Evolutionary conservation across 805 yeast species (phyloP).

Genomic region (Starmerella asiatica): DNA sequence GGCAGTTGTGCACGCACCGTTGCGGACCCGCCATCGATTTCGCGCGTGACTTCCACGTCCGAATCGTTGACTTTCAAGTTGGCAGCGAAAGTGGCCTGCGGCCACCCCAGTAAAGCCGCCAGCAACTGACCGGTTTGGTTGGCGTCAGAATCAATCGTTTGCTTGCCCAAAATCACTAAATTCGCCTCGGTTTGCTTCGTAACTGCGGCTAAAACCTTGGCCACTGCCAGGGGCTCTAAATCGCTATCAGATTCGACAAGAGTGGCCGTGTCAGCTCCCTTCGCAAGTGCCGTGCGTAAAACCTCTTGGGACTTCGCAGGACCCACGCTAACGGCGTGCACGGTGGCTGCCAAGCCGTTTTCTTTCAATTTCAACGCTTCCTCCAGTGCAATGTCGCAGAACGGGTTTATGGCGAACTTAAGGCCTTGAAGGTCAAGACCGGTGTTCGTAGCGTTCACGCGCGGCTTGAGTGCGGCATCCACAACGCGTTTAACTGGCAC

Average conservation of each 20-base stretch:
- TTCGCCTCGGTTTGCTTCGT: slow-evolving; percentile 61
- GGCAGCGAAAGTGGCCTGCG: slow-evolving; percentile 91
- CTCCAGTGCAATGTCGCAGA: slow-evolving; percentile 95
- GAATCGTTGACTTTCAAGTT: slow-evolving; percentile 51
- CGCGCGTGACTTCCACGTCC: slow-evolving; percentile 62
- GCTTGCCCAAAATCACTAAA: slow-evolving; percentile 83
- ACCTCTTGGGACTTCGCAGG: slow-evolving; percentile 77
- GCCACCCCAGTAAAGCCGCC: slow-evolving; percentile 88
- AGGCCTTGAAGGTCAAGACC: slow-evolving; percentile 82
- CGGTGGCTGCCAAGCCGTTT: slow-evolving; percentile 53
- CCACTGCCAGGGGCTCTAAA: slow-evolving; percentile 79
- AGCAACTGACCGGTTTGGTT: slow-evolving; percentile 95
- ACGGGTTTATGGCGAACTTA: slow-evolving; percentile 88
- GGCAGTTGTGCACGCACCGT: slow-evolving; percentile 68
- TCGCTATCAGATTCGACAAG: slow-evolving; percentile 61
- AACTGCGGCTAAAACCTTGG: slow-evolving; percentile 64
- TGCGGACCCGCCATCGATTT: slow-evolving; percentile 91
- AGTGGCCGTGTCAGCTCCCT: slow-evolving; percentile 83
- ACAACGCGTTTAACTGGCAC: slow-evolving; percentile 94
- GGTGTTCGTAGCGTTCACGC: slow-evolving; percentile 72
- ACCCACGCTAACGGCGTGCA: slow-evolving; percentile 89
- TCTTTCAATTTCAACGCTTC: slow-evolving; percentile 76
- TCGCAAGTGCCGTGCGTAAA: slow-evolving; percentile 79
- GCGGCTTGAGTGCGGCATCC: slow-evolving; percentile 85
- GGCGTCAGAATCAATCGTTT: slow-evolving; percentile 89